These are phyloP conservation scores for Rhodamnia rubescens DNA, from an alignment of 345 rosid species.

Conservation along the genomic window DNA sequence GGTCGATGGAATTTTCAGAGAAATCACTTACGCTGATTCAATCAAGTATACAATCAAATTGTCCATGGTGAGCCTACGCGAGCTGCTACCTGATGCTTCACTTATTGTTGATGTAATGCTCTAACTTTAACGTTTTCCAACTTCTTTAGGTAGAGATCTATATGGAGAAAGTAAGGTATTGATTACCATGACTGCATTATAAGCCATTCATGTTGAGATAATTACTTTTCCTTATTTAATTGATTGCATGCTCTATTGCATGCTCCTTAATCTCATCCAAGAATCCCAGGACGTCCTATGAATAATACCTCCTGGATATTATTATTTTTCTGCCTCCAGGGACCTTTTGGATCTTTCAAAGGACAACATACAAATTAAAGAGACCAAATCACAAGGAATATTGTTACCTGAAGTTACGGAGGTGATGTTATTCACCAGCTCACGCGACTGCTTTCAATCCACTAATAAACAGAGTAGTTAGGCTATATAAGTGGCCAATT, in stretches of 20 bases:
- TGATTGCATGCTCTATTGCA: too few relatives aligned
- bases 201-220: not conserved
- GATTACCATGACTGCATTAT: not conserved
- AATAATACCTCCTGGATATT: not conserved
- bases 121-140: not conserved
- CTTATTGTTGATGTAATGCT: not conserved
- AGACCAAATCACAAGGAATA: constrained; percentile 60
- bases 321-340: constrained; percentile 15
- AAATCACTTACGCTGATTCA: constrained; percentile 30
- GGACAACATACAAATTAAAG: constrained; percentile 80
- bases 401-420: constrained; percentile 61
- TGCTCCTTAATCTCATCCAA: not conserved
- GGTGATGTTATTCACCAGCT: constrained; percentile 20
- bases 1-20: constrained; percentile 55
- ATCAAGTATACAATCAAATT: constrained; percentile 42
- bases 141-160: constrained; percentile 72
- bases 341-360: constrained; percentile 76
- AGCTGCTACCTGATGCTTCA: not conserved
- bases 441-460: not conserved
- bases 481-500: not conserved
- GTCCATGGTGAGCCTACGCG: constrained; percentile 49
- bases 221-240: not conserved
- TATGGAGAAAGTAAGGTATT: constrained; percentile 89
- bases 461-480: not conserved
- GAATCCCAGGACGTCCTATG: not conserved